These are phyloP conservation scores for Epichloe uncinata DNA, from an alignment of 2,329 filamentous ascomycete species.

Conservation along the genomic window DNA sequence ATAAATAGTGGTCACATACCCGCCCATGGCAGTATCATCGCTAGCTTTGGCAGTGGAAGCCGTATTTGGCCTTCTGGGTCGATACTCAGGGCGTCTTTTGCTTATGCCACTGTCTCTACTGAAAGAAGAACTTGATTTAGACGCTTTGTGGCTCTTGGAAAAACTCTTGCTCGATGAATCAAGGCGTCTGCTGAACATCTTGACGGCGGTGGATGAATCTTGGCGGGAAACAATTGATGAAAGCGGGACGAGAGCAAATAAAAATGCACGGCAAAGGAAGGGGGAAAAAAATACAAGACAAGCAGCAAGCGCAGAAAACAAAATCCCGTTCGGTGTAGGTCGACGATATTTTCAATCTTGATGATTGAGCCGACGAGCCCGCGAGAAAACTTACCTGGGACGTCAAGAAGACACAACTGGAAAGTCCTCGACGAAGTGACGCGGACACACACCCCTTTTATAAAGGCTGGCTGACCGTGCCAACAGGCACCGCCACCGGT, in stretches of 20 bases:
- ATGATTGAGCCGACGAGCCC: neutral
- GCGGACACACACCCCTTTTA: constrained; percentile 1
- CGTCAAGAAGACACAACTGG: neutral
- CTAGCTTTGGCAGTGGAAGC: constrained; percentile 25
- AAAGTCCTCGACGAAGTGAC: neutral
- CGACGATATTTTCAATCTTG: neutral
- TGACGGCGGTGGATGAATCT: constrained; percentile 4
- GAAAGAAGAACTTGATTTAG: constrained; percentile 40
- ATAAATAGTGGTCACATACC: constrained; percentile 22
- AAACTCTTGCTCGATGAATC: constrained; percentile 37
- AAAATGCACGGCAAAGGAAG: neutral
- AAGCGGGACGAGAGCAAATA: neutral
- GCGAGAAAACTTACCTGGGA: neutral
- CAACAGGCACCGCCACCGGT: neutral
- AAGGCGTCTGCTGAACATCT: constrained; percentile 36
- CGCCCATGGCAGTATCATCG: constrained; percentile 28
- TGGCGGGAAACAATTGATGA: neutral
- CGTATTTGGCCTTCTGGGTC: constrained; percentile 33
- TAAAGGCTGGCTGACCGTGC: neutral
- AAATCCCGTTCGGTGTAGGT: neutral
- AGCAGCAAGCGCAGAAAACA: neutral
- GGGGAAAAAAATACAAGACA: neutral
- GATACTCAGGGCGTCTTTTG: constrained; percentile 38
- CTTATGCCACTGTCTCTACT: constrained; percentile 40
- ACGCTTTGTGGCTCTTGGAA: constrained; percentile 36